These are phyloP conservation scores for Ophiobolus disseminans DNA, from an alignment of 2,329 filamentous ascomycete species.

Conservation along the genomic window DNA sequence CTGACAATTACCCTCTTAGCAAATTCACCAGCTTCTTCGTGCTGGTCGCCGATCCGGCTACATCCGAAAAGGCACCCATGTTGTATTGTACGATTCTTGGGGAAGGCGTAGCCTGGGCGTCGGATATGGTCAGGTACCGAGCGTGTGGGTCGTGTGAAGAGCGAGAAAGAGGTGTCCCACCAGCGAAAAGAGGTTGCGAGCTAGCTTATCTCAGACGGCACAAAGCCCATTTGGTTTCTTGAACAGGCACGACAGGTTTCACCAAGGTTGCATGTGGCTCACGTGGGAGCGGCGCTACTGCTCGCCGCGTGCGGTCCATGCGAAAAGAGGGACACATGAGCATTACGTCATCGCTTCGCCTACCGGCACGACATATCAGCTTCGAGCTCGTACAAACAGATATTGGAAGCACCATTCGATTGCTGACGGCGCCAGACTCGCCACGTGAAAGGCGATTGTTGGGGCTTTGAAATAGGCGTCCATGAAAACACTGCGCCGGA, in stretches of 20 bases:
- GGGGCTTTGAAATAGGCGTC: constrained; percentile 4
- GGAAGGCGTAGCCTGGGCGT: constrained; percentile 12
- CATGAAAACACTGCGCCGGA: constrained; percentile 1
- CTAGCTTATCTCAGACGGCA: neutral
- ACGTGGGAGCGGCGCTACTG: neutral
- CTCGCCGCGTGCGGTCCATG: neutral
- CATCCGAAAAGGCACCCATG: constrained; percentile 42
- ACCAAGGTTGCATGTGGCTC: neutral
- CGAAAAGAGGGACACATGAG: neutral
- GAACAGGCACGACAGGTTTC: neutral
- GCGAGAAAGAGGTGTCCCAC: constrained; percentile 1
- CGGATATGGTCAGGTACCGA: constrained; percentile 8
- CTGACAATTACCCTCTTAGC: constrained; percentile 42
- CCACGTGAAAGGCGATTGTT: neutral
- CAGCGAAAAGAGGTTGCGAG: neutral
- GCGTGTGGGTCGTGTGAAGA: constrained; percentile 18
- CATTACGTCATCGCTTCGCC: neutral
- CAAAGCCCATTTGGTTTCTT: neutral
- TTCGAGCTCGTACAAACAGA: constrained; percentile 3
- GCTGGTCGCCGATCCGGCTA: constrained; percentile 36
- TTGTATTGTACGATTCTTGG: constrained; percentile 16
- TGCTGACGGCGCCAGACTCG: neutral
- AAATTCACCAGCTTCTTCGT: constrained; percentile 47
- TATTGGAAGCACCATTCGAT: constrained; percentile 4
- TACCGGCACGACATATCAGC: neutral